These are phyloP conservation scores for Globisporangium abappressorium DNA, from an alignment of 352 stramenopile genomes.

Conservation along the genomic window DNA sequence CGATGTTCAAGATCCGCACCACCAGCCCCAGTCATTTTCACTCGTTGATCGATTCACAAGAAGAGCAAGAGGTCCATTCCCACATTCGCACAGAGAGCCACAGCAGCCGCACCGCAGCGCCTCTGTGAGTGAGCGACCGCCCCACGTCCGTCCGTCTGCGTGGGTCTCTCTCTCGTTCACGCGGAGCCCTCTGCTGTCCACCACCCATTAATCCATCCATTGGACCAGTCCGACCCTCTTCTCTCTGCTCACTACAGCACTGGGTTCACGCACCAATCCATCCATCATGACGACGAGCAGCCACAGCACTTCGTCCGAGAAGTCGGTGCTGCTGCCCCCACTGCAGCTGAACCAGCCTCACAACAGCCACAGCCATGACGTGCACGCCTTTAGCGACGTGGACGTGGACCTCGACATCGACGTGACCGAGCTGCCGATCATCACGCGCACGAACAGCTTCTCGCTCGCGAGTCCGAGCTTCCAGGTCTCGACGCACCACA, in stretches of 20 bases:
- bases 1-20: too few species aligned
- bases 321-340: constrained; percentile 6
- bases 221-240: too few species aligned
- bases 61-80: too few species aligned
- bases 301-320: constrained; percentile 1
- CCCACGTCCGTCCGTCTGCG: too few species aligned
- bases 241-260: neutral
- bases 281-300: neutral
- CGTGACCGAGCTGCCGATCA: constrained; percentile 32
- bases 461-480: constrained; percentile 50
- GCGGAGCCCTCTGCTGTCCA: too few species aligned
- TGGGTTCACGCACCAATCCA: too few species aligned
- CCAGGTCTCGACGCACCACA: constrained; percentile 30
- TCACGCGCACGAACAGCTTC: constrained; percentile 53
- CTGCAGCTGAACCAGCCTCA: neutral
- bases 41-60: too few species aligned
- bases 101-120: too few species aligned
- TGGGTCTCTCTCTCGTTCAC: too few species aligned
- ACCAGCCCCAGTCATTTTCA: too few species aligned
- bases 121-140: too few species aligned
- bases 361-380: neutral
- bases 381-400: neutral
- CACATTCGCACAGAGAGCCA: too few species aligned
- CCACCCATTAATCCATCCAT: neutral
- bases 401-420: constrained; percentile 24